Evolutionary conservation across 2,329 filamentous ascomycete species (phyloP).

Genomic region (Penicillium sp.): DNA sequence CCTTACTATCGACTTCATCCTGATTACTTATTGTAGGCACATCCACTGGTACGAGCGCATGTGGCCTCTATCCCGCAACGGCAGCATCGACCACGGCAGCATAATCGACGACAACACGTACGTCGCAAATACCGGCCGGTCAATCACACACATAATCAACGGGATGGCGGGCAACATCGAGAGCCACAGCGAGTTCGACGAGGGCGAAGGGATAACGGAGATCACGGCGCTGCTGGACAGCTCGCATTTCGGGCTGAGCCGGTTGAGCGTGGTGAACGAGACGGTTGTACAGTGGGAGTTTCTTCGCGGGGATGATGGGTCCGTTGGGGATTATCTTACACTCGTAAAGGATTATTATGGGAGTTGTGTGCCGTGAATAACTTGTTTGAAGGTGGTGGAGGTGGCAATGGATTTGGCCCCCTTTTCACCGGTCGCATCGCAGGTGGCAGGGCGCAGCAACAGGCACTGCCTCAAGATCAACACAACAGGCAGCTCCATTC

Average conservation of each 20-base stretch:
- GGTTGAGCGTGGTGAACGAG: conserved; percentile 49
- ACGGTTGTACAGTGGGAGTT: conserved; percentile 53
- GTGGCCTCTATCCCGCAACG: conserved; percentile 43
- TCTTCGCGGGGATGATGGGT: conserved; percentile 48
- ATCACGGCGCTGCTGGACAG: conserved; percentile 54
- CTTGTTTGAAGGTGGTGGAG: too few relatives aligned
- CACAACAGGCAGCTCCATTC: background rate
- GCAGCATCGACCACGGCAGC: conserved; percentile 48
- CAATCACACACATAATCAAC: conserved; percentile 57
- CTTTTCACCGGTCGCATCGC: too few relatives aligned
- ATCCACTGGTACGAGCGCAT: conserved; percentile 56
- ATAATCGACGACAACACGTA: conserved; percentile 57
- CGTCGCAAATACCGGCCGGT: conserved; percentile 52
- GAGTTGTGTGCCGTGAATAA: background rate
- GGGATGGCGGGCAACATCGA: conserved; percentile 61
- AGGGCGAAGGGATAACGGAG: conserved; percentile 40
- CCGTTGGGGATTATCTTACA: conserved; percentile 45
- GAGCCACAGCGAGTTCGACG: conserved; percentile 50
- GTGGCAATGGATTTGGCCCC: background rate
- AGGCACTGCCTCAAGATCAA: background rate
- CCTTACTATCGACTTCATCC: conserved; percentile 12
- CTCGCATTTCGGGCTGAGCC: conserved; percentile 56
- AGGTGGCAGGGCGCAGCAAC: background rate
- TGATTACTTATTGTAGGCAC: conserved; percentile 35
- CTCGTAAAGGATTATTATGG: conserved; percentile 34